These are phyloP conservation scores for Erythrobasidium hasegawianum DNA, from an alignment of 1,284 basidiomycete species.

Conservation along the genomic window DNA sequence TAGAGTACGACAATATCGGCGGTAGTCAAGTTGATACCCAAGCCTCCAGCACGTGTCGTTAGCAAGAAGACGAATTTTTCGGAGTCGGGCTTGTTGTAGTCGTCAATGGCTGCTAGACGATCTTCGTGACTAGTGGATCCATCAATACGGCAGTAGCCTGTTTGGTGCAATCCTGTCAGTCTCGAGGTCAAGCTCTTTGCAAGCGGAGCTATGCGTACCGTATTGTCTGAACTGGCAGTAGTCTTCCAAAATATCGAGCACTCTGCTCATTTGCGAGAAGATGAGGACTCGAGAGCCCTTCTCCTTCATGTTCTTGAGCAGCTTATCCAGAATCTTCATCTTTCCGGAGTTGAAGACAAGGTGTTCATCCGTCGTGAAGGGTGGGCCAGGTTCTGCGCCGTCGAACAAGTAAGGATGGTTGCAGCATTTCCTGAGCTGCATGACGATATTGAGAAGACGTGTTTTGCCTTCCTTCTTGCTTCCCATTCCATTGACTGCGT, in stretches of 20 bases:
- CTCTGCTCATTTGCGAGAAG: slow-evolving; percentile 97
- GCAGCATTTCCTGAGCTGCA: slow-evolving; percentile 73
- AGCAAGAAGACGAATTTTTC: slow-evolving; percentile 97
- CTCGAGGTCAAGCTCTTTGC: no score
- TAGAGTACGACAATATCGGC: slow-evolving; percentile 97
- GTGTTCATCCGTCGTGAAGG: slow-evolving; percentile 97
- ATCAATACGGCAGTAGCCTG: slow-evolving; percentile 96
- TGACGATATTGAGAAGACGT: slow-evolving; percentile 96
- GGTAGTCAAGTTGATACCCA: slow-evolving; percentile 94
- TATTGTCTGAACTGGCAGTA: slow-evolving; percentile 90
- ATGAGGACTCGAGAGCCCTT: slow-evolving; percentile 94
- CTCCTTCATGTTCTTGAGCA: slow-evolving; percentile 79
- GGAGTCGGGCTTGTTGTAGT: slow-evolving; percentile 91
- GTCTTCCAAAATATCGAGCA: slow-evolving; percentile 92
- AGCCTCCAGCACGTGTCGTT: slow-evolving; percentile 95
- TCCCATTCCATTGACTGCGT: slow-evolving; percentile 82
- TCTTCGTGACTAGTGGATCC: slow-evolving; percentile 94
- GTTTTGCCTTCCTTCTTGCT: slow-evolving; percentile 97
- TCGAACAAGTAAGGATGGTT: slow-evolving; percentile 72
- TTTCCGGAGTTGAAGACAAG: slow-evolving; percentile 92
- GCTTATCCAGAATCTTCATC: slow-evolving; percentile 95
- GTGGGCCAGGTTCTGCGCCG: slow-evolving; percentile 92
- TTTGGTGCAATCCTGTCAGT: background rate
- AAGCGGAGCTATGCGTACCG: no score
- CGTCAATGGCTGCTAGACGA: slow-evolving; percentile 91